These are phyloP conservation scores for Penicillium aurantiogriseum DNA, from an alignment of 2,329 filamentous ascomycete species.

Conservation along the genomic window DNA sequence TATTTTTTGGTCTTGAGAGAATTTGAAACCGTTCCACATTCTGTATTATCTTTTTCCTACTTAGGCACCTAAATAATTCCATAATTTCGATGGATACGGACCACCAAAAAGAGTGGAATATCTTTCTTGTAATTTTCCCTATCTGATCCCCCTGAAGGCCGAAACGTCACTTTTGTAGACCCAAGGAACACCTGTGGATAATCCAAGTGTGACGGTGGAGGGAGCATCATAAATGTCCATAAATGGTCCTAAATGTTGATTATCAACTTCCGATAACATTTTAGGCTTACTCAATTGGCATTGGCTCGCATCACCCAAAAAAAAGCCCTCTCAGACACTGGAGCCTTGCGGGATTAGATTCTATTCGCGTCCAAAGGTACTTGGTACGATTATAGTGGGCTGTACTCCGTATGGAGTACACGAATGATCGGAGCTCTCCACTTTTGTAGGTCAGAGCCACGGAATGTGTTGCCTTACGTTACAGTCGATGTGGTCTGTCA, in stretches of 20 bases:
- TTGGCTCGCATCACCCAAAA: not conserved
- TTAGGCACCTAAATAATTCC: not conserved
- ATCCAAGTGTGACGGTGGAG: conserved; percentile 5
- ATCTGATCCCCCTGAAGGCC: conserved; percentile 7
- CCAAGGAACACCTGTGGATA: conserved; percentile 10
- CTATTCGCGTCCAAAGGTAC: not conserved
- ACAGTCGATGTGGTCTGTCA: conserved; percentile 15
- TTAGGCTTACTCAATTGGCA: not conserved
- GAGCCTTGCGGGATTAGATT: conserved; percentile 1
- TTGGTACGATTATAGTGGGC: not conserved
- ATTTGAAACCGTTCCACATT: not conserved
- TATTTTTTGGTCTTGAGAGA: not conserved
- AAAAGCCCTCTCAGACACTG: not conserved
- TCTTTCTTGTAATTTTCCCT: not conserved
- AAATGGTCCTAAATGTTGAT: not conserved
- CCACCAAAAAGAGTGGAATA: not conserved
- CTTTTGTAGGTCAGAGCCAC: conserved; percentile 21
- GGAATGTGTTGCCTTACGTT: conserved; percentile 31
- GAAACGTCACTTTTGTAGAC: conserved; percentile 5
- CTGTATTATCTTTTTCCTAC: not conserved
- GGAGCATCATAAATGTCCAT: conserved; percentile 5
- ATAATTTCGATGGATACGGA: not conserved
- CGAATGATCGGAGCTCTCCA: conserved; percentile 26
- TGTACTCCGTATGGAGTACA: conserved; percentile 12
- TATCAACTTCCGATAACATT: not conserved